Base-by-base conservation (phyloP, 352 stramenopile genomes). In the Peronospora belbahrii region DNA sequence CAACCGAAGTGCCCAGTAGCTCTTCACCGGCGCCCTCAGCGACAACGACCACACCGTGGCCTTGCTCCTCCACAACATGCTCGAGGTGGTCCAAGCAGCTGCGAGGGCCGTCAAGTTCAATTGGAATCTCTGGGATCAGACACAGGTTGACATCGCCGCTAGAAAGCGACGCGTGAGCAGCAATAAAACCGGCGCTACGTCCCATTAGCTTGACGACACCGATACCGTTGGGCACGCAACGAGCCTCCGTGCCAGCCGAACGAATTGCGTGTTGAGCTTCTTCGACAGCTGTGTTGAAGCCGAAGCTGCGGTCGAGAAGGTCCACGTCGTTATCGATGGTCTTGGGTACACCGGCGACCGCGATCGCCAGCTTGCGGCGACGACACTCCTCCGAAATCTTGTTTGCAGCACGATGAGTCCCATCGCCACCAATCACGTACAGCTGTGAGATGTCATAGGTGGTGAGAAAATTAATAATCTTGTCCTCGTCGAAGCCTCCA, bases 261-360 rank as follows among this genome's bases (percentile, higher is more conserved):
- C 80, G 81, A 57, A 98, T 98, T 15, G 95, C 93, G 20, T 65
- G 70, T 71, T 97, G 89, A 13, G 93, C 93, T 53, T 97, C 95
- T 70, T 98, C 95, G 1, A 99, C 95, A 4, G 95, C 83, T 20
- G 93, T 97, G 51, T 95, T 88, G 66, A 99, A 99, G 33, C 96
- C 96, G 60, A 99, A 99, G 30, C 86, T 97, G 40, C 94, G 90
- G 65, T 99, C 96, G 45, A 99, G 89, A 42, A 98, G 81, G 59
- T 97, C 95, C 37, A 99, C 91, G 68, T 98, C 96, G 67, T 99
- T 99, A 78, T 99, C 96, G 50, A 99, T 99, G 3, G 96, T 98
- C 80, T 99, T 99, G 15, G 96, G 96, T 56, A 99, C 95, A 47
- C 96, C 94, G 15, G 92, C 92, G 11, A 98, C 88, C 6, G 94